Percentiles rank a stretch among this genome's conserved stretches.
These are phyloP conservation scores for Cynanchum wilfordii DNA, from an alignment of 257 asterid genomes.

Conservation along the genomic window DNA sequence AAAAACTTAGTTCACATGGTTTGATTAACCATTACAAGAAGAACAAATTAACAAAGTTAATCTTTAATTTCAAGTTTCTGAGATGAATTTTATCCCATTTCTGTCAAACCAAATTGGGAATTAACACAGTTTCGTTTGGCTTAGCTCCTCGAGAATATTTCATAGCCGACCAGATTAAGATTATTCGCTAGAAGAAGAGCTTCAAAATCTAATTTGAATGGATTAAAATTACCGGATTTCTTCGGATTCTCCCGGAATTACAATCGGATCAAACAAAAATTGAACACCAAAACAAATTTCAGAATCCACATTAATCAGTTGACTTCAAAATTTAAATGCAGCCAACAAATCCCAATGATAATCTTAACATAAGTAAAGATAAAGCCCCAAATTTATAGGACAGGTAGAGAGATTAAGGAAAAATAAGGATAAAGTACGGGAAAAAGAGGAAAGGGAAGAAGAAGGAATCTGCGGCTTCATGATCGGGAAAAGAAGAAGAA, in stretches of 20 bases:
- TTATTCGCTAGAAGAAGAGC: constrained; percentile 1
- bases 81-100: neutral
- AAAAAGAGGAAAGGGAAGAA: neutral
- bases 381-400: neutral
- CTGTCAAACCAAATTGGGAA: neutral
- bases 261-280: neutral
- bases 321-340: neutral
- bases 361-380: neutral
- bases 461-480: too few relatives aligned
- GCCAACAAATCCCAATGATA: neutral
- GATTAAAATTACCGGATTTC: too few relatives aligned
- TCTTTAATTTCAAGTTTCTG: constrained; percentile 2
- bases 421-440: neutral
- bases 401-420: neutral
- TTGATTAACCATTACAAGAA: neutral
- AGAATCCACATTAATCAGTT: neutral
- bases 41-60: neutral
- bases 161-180: neutral
- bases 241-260: constrained; percentile 1
- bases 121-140: neutral
- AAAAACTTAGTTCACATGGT: neutral
- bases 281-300: neutral
- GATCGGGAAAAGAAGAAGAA: too few relatives aligned
- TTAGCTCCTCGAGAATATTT: constrained; percentile 1
- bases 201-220: constrained; percentile 10